Percentiles rank a stretch among this genome's conserved stretches.
These are phyloP conservation scores for Nothophoma quercina DNA, from an alignment of 2,329 filamentous ascomycete genomes.

Conservation along the genomic window DNA sequence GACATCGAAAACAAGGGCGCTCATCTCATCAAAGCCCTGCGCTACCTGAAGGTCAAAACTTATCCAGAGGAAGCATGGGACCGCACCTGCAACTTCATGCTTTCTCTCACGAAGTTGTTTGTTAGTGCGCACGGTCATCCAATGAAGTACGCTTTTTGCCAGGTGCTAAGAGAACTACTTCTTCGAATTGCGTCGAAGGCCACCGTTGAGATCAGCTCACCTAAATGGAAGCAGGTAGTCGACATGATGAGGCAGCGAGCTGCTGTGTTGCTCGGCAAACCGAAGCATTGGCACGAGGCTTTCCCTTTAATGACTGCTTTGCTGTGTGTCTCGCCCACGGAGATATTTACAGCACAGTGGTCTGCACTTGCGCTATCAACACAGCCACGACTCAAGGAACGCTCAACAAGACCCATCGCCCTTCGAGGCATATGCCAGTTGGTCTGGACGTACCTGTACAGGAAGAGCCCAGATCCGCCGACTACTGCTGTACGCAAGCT, in stretches of 20 bases:
- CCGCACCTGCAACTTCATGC: slow-evolving; percentile 87
- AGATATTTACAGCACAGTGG: slow-evolving; percentile 87
- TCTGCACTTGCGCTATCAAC: slow-evolving; percentile 78
- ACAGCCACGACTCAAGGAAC: slow-evolving; percentile 84
- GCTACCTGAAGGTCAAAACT: slow-evolving; percentile 80
- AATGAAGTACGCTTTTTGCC: slow-evolving; percentile 94
- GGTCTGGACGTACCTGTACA: slow-evolving; percentile 93
- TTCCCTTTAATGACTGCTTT: slow-evolving; percentile 89
- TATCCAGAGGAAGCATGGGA: slow-evolving; percentile 79
- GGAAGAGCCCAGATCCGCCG: slow-evolving; percentile 72
- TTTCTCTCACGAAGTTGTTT: slow-evolving; percentile 81
- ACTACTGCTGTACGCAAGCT: slow-evolving; percentile 77
- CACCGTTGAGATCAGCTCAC: slow-evolving; percentile 76
- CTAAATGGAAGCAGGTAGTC: slow-evolving; percentile 88
- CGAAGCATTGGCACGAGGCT: slow-evolving; percentile 87
- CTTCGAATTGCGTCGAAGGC: slow-evolving; percentile 86
- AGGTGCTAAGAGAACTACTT: slow-evolving; percentile 85
- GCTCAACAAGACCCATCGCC: slow-evolving; percentile 77
- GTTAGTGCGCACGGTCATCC: slow-evolving; percentile 83
- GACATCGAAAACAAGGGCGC: slow-evolving; percentile 84
- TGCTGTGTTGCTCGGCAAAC: slow-evolving; percentile 85
- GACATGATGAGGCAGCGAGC: slow-evolving; percentile 79
- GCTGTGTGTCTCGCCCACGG: slow-evolving; percentile 85
- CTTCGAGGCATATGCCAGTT: slow-evolving; percentile 89
- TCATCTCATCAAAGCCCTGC: slow-evolving; percentile 89